A percentile compares a stretch with the other conserved stretches of the same genome.
Evolutionary conservation across 2,329 filamentous ascomycete genomes (phyloP).

Genomic region (Cyphellophora attinorum): DNA sequence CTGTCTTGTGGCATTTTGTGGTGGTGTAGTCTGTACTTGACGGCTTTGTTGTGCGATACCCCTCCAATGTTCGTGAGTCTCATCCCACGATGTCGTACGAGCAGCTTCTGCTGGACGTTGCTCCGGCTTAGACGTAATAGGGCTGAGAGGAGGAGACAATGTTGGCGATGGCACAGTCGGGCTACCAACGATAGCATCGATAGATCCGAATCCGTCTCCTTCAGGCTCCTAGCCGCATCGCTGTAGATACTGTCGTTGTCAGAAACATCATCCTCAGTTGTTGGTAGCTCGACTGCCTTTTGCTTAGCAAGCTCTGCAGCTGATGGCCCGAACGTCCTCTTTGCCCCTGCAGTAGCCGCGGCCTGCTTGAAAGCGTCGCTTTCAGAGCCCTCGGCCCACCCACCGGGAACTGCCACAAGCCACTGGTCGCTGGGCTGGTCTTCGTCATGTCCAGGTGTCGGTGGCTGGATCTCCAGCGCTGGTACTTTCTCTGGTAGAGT

Average conservation of each 20-base stretch:
- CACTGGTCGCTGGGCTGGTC: constrained; percentile 19
- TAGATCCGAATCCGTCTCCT: constrained; percentile 35
- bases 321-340: neutral
- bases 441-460: constrained; percentile 36
- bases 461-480: constrained; percentile 35
- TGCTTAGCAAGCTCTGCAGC: neutral
- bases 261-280: constrained; percentile 10
- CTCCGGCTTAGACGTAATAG: constrained; percentile 15
- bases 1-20: neutral
- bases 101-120: constrained; percentile 1
- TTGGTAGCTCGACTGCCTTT: neutral
- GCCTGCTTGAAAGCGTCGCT: neutral
- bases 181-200: constrained; percentile 38
- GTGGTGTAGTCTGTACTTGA: neutral
- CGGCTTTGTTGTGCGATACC: constrained; percentile 14
- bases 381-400: constrained; percentile 12
- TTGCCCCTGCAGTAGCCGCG: too few relatives aligned
- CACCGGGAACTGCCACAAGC: constrained; percentile 47
- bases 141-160: constrained; percentile 2
- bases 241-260: constrained; percentile 36
- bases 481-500: constrained; percentile 23
- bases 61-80: constrained; percentile 22
- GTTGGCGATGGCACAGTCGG: constrained; percentile 12
- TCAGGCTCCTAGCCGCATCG: constrained; percentile 24
- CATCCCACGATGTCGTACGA: constrained; percentile 18